phyloP scores from a whole-genome alignment of 768 basidiomycete genomes.

The Leccinum broughii region DNA sequence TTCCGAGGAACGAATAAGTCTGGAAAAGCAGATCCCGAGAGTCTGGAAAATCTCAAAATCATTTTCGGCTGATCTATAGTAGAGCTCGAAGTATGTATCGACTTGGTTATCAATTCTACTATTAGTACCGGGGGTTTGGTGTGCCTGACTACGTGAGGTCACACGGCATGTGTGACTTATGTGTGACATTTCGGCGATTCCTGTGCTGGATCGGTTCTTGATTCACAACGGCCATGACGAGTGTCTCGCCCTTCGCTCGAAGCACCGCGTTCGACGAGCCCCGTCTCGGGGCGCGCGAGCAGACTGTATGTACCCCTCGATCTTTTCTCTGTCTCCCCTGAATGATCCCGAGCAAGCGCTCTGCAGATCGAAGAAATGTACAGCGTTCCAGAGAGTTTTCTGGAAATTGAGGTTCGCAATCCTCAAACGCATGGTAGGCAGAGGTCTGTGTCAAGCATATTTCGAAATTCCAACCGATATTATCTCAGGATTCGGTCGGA shows the following conservation, averaged over 20 bases:
- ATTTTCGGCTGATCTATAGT: slow-evolving; percentile 35
- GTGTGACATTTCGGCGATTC: slow-evolving; percentile 18
- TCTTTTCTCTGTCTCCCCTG: slow-evolving; percentile 16
- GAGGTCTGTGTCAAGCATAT: neutral
- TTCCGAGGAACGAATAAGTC: slow-evolving; percentile 57
- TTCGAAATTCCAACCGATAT: neutral
- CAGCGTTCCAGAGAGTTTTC: slow-evolving; percentile 92
- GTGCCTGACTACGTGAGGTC: slow-evolving; percentile 1
- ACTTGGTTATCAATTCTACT: too few species aligned
- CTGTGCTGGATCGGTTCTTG: slow-evolving; percentile 22
- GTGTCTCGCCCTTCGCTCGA: slow-evolving; percentile 62
- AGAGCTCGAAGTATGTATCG: slow-evolving; percentile 30
- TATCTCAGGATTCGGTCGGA: slow-evolving; percentile 77
- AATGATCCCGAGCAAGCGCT: slow-evolving; percentile 36
- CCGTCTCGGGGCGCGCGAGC: slow-evolving; percentile 50
- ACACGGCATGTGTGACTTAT: slow-evolving; percentile 17
- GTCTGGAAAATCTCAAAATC: slow-evolving; percentile 72
- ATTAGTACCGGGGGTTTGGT: too few species aligned
- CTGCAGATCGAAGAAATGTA: slow-evolving; percentile 97
- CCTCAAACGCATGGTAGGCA: slow-evolving; percentile 89
- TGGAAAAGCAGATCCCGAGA: slow-evolving; percentile 59
- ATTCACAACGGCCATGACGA: slow-evolving; percentile 31
- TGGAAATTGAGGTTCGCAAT: slow-evolving; percentile 96
- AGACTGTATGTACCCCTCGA: slow-evolving; percentile 45
- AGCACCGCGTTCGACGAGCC: slow-evolving; percentile 57